Percentiles rank a stretch among this genome's conserved stretches.
These are phyloP conservation scores for Ceratocystiopsis minuta DNA, from an alignment of 2,329 filamentous ascomycete genomes.

Conservation along the genomic window DNA sequence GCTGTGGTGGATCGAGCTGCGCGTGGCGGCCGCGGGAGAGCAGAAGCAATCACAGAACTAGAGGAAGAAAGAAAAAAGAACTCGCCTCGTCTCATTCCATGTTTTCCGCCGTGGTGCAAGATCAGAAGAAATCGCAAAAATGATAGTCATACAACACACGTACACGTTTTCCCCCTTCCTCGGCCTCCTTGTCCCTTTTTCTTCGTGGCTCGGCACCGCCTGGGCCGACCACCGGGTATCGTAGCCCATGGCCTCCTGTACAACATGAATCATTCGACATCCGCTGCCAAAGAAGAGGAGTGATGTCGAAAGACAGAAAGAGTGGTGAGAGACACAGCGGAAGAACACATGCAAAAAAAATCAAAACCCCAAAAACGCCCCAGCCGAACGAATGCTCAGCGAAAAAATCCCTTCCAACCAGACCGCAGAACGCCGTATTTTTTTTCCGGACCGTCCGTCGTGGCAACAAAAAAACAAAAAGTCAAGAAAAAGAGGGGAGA, in stretches of 20 bases:
- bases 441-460: too few species aligned
- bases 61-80: not conserved
- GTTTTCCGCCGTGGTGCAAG: not conserved
- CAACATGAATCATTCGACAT: not conserved
- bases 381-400: not conserved
- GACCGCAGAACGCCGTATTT: too few species aligned
- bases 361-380: not conserved
- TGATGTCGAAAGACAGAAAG: not conserved
- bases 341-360: not conserved
- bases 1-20: constrained; percentile 39
- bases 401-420: not conserved
- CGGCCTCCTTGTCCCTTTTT: too few species aligned
- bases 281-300: not conserved
- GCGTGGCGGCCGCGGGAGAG: constrained; percentile 12
- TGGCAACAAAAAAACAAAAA: not conserved
- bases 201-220: too few species aligned
- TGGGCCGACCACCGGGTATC: too few species aligned
- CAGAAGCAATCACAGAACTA: not conserved
- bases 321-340: too few species aligned
- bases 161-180: not conserved
- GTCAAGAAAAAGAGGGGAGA: not conserved
- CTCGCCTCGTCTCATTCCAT: not conserved
- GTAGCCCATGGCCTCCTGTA: not conserved
- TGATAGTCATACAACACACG: not conserved
- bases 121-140: not conserved